Percentiles rank a stretch among this genome's conserved stretches.
Conservation (phyloP, 495 filamentous ascomycete species). For the Pseudevernia furfuracea region DNA sequence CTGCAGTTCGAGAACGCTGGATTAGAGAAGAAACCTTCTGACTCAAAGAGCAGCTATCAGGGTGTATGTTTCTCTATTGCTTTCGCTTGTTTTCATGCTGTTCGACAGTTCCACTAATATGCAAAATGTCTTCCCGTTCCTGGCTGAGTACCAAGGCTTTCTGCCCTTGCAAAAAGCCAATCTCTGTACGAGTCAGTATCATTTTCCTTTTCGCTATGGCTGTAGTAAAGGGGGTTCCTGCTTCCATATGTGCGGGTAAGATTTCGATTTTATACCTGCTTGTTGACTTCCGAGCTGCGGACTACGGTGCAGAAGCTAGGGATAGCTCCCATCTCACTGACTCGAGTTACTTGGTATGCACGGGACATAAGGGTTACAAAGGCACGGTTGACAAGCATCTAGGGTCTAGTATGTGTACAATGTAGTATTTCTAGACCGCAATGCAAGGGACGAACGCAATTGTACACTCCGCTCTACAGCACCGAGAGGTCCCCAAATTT, state of each 20-base stretch:
- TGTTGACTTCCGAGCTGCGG: not conserved
- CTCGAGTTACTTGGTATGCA: not conserved
- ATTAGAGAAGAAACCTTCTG: not conserved
- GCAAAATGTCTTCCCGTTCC: not conserved
- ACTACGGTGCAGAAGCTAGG: not conserved
- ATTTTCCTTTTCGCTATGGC: not conserved
- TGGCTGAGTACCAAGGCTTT: not conserved
- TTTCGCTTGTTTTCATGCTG: not conserved
- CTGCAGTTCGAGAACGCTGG: not conserved
- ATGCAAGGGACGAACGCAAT: slow-evolving; percentile 2
- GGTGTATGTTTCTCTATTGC: not conserved
- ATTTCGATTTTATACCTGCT: not conserved
- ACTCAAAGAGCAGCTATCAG: not conserved
- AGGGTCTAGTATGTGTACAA: not conserved
- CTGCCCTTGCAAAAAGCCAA: not conserved
- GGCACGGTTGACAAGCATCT: not conserved
- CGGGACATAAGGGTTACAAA: not conserved
- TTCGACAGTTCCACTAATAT: not conserved
- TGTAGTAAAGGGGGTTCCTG: not conserved
- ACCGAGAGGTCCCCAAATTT: slow-evolving; percentile 95
- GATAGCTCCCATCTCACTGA: not conserved
- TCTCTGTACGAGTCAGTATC: not conserved
- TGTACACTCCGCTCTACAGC: slow-evolving; percentile 51
- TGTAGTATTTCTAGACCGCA: slow-evolving; percentile 4
- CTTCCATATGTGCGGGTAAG: not conserved